phyloP scores from a whole-genome alignment of 192 early-diverging fungal genomes.

The Glomus cerebriforme region DNA sequence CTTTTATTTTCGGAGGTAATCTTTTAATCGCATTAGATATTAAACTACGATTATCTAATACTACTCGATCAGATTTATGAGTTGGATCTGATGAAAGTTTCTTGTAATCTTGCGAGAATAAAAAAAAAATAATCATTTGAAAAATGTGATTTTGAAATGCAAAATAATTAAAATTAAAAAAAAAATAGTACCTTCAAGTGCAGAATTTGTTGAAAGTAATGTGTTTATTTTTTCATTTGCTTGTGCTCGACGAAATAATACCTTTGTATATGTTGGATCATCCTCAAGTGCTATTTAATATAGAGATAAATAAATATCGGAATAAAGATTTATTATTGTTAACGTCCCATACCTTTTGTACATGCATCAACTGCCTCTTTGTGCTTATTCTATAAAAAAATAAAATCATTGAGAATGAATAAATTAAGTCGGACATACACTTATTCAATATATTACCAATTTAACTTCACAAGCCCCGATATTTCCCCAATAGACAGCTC shows the following conservation, averaged over 20 bases:
- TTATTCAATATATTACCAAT: conserved; percentile 37
- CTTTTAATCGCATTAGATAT: conserved; percentile 32
- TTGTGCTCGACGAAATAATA: conserved; percentile 60
- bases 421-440: neutral
- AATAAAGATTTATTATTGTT: conserved; percentile 6
- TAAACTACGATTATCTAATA: neutral
- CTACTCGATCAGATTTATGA: conserved; percentile 25
- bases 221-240: conserved; percentile 55
- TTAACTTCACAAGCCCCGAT: conserved; percentile 70
- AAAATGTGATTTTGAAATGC: too few relatives aligned
- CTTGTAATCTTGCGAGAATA: conserved; percentile 41
- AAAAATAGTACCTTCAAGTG: conserved; percentile 45
- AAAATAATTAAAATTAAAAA: neutral
- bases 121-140: neutral
- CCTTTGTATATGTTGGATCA: conserved; percentile 60
- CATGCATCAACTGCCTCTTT: conserved; percentile 45
- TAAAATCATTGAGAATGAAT: neutral
- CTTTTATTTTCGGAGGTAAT: conserved; percentile 52
- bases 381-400: conserved; percentile 37
- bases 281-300: conserved; percentile 49
- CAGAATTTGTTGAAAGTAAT: conserved; percentile 47
- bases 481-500: conserved; percentile 59
- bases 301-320: neutral
- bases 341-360: conserved; percentile 16
- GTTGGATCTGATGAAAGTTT: conserved; percentile 39